Base-by-base conservation (phyloP, 2,329 filamentous ascomycete genomes). In the Sphaerulina musiva region DNA sequence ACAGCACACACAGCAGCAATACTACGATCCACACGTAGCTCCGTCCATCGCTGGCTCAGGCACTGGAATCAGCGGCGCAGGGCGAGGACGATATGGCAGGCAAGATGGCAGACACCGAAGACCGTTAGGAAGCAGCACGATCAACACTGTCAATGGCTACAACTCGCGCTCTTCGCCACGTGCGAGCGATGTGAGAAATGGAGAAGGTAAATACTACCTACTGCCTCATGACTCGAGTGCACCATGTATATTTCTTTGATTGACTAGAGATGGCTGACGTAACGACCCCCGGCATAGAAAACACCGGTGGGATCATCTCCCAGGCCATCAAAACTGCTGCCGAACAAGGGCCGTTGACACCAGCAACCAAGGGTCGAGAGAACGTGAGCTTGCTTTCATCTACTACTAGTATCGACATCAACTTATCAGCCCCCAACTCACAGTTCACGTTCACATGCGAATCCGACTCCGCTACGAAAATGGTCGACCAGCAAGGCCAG, bases 371-470 rank as follows among this genome's bases (percentile, higher is more conserved):
- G 67, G 87, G 92, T 67, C 93, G 57, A 53, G 59, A 89, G 70
- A 78, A 85, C 59, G 92, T 86, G 69, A 78, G 91, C 56, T 73
- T 95, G 46, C 84, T 89, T 54, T 86, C 89, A 67, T 83, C 86
- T 40, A 51, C 29, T 42, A 43, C 48, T 42, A 51, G 80, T 14
- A 53, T 53, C 50, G 58, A 51, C 5, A 76, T 77, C 20, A 63
- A 60, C 54, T 85, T 81, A 64, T 68, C 80, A 3, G 83, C 80
- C 83, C 81, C 85, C 5, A 89, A 90, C 53, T 86, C 87, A 0
- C 89, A 96, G 64, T 98, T 98, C 69, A 98, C 93, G 8, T 98
- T 98, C 68, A 95, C 89, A 10, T 96, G 90, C 71, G 88, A 95
- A 65, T 92, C 91, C 1, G 89, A 93, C 68, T 89, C 90, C 38